A percentile compares a stretch with the other conserved stretches of the same genome.
These are phyloP conservation scores for Ascocoryne sarcoides DNA, from an alignment of 2,329 filamentous ascomycete genomes.

Conservation along the genomic window DNA sequence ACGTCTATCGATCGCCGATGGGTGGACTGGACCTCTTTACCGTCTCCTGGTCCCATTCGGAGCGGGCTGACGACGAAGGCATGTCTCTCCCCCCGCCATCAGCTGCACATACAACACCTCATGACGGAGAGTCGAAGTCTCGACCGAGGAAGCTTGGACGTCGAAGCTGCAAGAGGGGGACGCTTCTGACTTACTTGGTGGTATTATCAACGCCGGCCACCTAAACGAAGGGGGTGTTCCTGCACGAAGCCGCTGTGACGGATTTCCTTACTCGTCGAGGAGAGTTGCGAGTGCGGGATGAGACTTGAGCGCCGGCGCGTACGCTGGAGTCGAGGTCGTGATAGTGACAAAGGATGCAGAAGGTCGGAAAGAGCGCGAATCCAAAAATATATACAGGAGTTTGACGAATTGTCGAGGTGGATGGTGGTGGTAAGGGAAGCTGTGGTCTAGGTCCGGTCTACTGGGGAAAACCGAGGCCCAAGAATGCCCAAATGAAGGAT, in stretches of 20 bases:
- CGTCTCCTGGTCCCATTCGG: too few species aligned
- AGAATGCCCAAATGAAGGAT: slow-evolving; percentile 16
- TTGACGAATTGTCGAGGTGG: slow-evolving; percentile 3
- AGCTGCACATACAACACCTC: too few species aligned
- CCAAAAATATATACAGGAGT: neutral
- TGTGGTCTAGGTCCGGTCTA: too few species aligned
- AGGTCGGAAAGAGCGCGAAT: neutral
- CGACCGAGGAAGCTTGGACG: too few species aligned
- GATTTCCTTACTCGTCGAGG: slow-evolving; percentile 12
- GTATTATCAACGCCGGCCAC: slow-evolving; percentile 1
- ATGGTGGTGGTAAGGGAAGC: slow-evolving; percentile 8
- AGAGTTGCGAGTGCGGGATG: neutral
- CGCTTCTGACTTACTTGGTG: slow-evolving; percentile 15
- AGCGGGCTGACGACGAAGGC: too few species aligned
- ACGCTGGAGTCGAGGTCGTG: slow-evolving; percentile 2
- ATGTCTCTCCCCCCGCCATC: too few species aligned
- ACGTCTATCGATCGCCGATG: too few species aligned
- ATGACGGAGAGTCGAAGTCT: too few species aligned
- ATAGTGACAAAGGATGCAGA: slow-evolving; percentile 9
- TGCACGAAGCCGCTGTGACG: slow-evolving; percentile 16
- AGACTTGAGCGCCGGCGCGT: slow-evolving; percentile 7
- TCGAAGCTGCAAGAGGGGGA: too few species aligned
- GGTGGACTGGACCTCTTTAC: too few species aligned
- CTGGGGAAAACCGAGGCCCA: slow-evolving; percentile 12
- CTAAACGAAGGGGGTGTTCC: slow-evolving; percentile 9